Conservation (phyloP, 805 yeast species). For the Zygoascus bituminiphila region DNA sequence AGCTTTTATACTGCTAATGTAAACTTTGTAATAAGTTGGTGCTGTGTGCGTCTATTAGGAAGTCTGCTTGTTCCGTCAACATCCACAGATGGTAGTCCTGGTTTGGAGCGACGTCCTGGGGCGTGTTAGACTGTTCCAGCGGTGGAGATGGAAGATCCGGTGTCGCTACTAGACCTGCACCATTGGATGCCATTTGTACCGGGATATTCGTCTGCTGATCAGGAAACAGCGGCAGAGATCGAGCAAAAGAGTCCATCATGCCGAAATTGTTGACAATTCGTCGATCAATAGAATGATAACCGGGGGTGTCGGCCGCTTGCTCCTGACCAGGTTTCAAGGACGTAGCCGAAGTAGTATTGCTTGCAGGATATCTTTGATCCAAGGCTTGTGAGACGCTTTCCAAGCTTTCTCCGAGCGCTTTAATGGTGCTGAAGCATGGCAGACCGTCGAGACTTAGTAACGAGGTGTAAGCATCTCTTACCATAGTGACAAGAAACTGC, state of each 20-base stretch:
- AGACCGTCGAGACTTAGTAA: constrained; percentile 4
- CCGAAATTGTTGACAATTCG: neutral
- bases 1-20: neutral
- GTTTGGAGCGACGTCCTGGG: neutral
- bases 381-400: constrained; percentile 5
- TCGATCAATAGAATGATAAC: neutral
- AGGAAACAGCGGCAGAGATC: neutral
- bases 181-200: neutral
- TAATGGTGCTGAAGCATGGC: constrained; percentile 14
- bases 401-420: constrained; percentile 13
- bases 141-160: neutral
- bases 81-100: neutral
- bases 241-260: neutral
- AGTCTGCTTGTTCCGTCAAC: constrained; percentile 3
- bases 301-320: neutral
- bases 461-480: constrained; percentile 7
- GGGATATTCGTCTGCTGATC: neutral
- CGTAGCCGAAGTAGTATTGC: neutral
- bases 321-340: neutral
- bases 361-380: neutral
- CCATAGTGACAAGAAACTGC: constrained; percentile 4
- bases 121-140: neutral
- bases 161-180: neutral
- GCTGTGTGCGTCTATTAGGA: constrained; percentile 15
- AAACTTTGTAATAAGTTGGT: constrained; percentile 9